Conservation (phyloP, 192 early-diverging fungal species). For the Coemansia sp. region DNA sequence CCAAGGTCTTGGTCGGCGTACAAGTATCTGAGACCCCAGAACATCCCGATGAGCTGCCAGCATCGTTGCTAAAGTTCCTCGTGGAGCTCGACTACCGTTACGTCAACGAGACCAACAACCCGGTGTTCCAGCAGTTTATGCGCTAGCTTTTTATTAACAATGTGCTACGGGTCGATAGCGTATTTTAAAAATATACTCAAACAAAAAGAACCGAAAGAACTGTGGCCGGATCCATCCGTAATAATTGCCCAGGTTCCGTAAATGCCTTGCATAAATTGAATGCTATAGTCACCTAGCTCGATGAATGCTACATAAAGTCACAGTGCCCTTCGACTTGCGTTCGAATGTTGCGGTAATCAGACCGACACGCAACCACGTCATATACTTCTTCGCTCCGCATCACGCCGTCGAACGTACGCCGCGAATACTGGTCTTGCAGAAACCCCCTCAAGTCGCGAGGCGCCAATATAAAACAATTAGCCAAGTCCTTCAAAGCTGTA, state of each 20-base stretch:
- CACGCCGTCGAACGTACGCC: slow-evolving; percentile 52
- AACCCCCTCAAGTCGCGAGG: slow-evolving; percentile 48
- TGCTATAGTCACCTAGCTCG: too few relatives aligned
- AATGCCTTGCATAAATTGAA: too few relatives aligned
- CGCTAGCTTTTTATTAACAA: slow-evolving; percentile 16
- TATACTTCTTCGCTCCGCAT: slow-evolving; percentile 57
- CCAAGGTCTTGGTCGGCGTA: slow-evolving; percentile 88
- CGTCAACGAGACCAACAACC: slow-evolving; percentile 92
- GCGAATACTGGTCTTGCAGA: slow-evolving; percentile 45
- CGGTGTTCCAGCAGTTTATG: slow-evolving; percentile 85
- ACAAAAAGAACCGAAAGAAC: too few relatives aligned
- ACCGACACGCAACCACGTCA: slow-evolving; percentile 51
- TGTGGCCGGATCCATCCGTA: too few relatives aligned
- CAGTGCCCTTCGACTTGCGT: slow-evolving; percentile 54
- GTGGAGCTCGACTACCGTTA: slow-evolving; percentile 79
- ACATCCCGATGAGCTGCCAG: slow-evolving; percentile 32
- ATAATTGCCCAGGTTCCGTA: too few relatives aligned
- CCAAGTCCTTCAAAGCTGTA: slow-evolving; percentile 53
- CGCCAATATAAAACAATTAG: slow-evolving; percentile 53
- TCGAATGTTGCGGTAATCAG: slow-evolving; percentile 52
- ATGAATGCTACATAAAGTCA: slow-evolving; percentile 46
- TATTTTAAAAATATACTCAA: neutral
- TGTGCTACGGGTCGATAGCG: neutral
- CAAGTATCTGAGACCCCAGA: slow-evolving; percentile 75
- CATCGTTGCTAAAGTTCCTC: slow-evolving; percentile 72